Conservation (phyloP, 208 protist genomes). For the Willaertia magna region DNA sequence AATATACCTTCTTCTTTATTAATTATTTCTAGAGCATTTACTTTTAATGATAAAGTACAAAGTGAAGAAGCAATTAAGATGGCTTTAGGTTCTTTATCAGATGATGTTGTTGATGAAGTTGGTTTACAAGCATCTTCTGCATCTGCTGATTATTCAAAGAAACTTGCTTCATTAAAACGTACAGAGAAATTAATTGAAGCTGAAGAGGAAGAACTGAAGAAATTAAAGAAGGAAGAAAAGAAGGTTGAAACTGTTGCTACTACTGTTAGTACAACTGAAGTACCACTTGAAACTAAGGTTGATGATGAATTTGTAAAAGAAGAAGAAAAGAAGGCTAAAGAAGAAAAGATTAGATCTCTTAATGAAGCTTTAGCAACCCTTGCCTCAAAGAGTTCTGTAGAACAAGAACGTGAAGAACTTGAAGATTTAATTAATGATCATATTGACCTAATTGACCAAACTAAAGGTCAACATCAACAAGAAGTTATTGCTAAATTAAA, state of each 20-base stretch:
- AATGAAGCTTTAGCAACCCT: neutral
- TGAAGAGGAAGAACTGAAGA: constrained; percentile 3
- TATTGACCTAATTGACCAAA: neutral
- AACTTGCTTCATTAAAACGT: neutral
- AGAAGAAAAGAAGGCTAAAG: neutral
- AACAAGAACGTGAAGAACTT: neutral
- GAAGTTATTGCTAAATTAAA: neutral
- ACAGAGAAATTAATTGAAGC: neutral
- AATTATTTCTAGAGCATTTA: constrained; percentile 3
- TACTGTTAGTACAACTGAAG: neutral
- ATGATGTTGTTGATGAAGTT: neutral
- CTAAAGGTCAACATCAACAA: neutral
- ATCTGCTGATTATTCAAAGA: neutral
- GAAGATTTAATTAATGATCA: neutral
- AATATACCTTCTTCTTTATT: neutral
- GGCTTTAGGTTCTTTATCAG: neutral
- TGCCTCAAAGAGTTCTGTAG: neutral
- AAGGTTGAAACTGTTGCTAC: neutral
- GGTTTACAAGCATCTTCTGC: neutral
- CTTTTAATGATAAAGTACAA: neutral
- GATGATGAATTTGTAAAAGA: neutral
- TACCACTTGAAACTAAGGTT: neutral
- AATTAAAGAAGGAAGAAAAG: neutral
- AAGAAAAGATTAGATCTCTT: neutral
- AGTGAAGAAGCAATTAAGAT: constrained; percentile 2